phyloP scores from a whole-genome alignment of 2,329 filamentous ascomycete species.

The Trichophyton simii region DNA sequence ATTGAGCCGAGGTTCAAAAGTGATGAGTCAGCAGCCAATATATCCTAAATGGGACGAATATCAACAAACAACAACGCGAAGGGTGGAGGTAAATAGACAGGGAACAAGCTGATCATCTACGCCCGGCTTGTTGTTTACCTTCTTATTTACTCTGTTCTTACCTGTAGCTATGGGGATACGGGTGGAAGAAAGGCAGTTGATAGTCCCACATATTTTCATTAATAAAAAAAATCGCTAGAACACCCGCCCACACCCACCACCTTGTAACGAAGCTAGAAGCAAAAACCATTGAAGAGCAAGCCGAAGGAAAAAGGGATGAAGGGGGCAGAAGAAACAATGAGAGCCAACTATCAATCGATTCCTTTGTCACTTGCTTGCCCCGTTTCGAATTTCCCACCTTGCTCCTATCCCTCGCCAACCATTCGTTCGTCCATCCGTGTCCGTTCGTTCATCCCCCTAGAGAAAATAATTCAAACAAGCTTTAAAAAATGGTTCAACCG shows the following conservation, averaged over 20 bases:
- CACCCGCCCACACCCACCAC: no score
- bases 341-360: no score
- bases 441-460: not conserved
- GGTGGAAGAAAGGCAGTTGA: no score
- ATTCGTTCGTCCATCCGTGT: not conserved
- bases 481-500: not conserved
- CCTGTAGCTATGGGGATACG: no score
- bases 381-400: not conserved
- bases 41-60: not conserved
- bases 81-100: not conserved
- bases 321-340: no score
- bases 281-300: no score
- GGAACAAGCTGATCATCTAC: not conserved
- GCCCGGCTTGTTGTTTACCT: not conserved
- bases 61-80: slow-evolving; percentile 2
- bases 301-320: no score
- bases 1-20: not conserved
- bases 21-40: not conserved
- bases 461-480: slow-evolving; percentile 1
- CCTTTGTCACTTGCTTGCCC: no score
- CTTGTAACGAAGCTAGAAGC: no score
- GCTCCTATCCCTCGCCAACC: not conserved
- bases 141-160: not conserved
- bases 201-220: no score
- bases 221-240: no score